Evolutionary conservation across 164 flowering plant species (phyloP), one percentile per base, ranked within the genome.

Genomic region (Annona cherimola): DNA sequence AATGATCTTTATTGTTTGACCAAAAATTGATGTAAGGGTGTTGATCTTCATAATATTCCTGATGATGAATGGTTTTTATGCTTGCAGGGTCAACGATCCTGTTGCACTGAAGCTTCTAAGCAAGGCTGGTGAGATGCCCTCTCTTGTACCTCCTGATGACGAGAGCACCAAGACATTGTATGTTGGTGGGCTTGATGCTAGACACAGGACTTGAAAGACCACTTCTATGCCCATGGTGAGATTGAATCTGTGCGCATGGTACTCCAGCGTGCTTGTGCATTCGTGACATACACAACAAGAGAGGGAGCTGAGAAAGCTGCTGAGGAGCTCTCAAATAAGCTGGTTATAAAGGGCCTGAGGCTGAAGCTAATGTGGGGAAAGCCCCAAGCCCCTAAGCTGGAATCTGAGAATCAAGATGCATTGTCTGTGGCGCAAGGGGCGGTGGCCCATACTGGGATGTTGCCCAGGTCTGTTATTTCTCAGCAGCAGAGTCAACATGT

Each of bases 291-390:
- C 86, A 92, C 99, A 39, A 90, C 95, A 45, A 76, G 99, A 78
- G 98, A 94, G 83, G 98, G 84, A 69, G 95, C 98, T 5, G 97
- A 92, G 80, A 94, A 87, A 79, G 99, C 99, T 55, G 98, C 98
- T 5, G 95, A 90, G 71, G 97, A 94, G 78, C 96, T 94, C 45
- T 86, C 95, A 12, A 90, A 94, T 81, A 92, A 89, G 72, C 90
- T 94, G 19, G 98, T 94, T 41, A 81, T 94, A 40, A 92, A 89
- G 74, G 97, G 98, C 42, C 66, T 89, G 69, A 79, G 98, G 77
- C 75, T 94, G 79, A 94, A 94, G 80, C 86, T 94, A 7, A 86
- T 88, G 85, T 94, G 98, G 98, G 98, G 97, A 44, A 84, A 82
- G 69, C 97, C 97, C 2, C 98, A 94, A 78, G 89, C 85, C 41